Conservation (phyloP, 106 monocot genomes). For the Apostasia shenzhenica region DNA sequence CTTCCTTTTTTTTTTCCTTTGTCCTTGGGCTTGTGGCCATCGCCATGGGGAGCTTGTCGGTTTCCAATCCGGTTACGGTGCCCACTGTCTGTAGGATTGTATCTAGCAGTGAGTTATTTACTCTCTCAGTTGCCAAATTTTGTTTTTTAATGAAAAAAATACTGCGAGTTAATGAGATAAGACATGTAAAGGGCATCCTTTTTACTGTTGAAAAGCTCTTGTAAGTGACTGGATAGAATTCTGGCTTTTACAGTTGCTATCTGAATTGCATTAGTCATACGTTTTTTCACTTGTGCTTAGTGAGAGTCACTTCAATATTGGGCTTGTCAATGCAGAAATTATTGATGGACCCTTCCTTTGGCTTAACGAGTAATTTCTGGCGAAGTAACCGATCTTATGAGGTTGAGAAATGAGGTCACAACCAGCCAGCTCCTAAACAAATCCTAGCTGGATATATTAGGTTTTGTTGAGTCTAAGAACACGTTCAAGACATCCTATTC, state of each 20-base stretch:
- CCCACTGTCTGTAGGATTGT: conserved; percentile 65
- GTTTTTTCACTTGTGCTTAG: too few species aligned
- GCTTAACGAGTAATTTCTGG: too few species aligned
- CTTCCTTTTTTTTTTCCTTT: conserved; percentile 50
- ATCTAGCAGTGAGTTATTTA: conserved; percentile 65
- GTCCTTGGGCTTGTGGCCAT: conserved; percentile 48
- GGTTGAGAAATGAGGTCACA: neutral
- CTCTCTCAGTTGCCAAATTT: neutral
- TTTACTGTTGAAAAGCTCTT: neutral
- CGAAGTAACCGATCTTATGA: neutral
- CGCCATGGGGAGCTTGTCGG: conserved; percentile 38
- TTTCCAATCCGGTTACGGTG: conserved; percentile 40
- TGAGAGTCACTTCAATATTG: too few species aligned
- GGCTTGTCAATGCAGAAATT: too few species aligned
- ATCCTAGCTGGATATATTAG: neutral
- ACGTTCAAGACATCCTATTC: neutral
- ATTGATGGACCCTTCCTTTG: too few species aligned
- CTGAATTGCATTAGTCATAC: too few species aligned
- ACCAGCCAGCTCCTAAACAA: neutral
- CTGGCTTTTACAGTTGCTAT: neutral
- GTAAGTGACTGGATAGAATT: neutral
- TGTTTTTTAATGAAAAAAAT: neutral
- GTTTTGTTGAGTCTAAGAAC: neutral
- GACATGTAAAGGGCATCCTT: neutral
- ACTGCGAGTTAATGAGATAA: neutral